These are phyloP conservation scores for Steccherinum ochraceum DNA, from an alignment of 768 basidiomycete species.

Conservation along the genomic window DNA sequence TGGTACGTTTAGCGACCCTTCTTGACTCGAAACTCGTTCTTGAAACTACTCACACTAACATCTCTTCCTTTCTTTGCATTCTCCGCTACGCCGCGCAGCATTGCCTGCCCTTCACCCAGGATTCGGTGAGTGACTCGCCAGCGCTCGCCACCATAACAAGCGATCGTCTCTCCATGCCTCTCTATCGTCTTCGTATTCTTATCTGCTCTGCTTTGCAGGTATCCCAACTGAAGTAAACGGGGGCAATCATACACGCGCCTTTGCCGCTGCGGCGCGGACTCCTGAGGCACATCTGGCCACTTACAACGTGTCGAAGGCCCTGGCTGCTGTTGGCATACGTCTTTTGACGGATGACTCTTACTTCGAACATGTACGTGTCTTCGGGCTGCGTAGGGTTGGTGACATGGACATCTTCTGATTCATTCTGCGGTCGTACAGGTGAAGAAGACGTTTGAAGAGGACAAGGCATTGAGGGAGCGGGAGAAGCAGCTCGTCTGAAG, in stretches of 20 bases:
- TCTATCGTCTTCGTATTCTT: not conserved
- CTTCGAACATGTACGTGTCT: constrained; percentile 41
- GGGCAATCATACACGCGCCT: constrained; percentile 72
- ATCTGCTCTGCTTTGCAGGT: constrained; percentile 33
- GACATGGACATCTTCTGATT: not conserved
- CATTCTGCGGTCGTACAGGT: constrained; percentile 33
- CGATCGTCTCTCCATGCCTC: not conserved
- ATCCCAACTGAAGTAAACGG: constrained; percentile 70
- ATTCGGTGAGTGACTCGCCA: constrained; percentile 37
- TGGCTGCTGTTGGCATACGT: constrained; percentile 65
- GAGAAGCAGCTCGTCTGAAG: not conserved
- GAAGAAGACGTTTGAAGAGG: constrained; percentile 42
- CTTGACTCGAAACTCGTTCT: constrained; percentile 20
- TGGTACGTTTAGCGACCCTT: constrained; percentile 31
- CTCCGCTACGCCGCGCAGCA: not conserved
- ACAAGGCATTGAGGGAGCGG: constrained; percentile 8
- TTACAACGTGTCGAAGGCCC: constrained; percentile 60
- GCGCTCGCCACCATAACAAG: not conserved
- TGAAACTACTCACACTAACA: not conserved
- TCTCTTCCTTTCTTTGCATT: not conserved
- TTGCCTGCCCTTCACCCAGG: constrained; percentile 66
- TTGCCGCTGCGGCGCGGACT: constrained; percentile 58
- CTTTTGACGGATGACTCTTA: constrained; percentile 65
- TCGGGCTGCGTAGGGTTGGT: not conserved
- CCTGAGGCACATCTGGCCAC: constrained; percentile 58